Base-by-base conservation (phyloP, 2,329 filamentous ascomycete species). In the Aspergillus jensenii region DNA sequence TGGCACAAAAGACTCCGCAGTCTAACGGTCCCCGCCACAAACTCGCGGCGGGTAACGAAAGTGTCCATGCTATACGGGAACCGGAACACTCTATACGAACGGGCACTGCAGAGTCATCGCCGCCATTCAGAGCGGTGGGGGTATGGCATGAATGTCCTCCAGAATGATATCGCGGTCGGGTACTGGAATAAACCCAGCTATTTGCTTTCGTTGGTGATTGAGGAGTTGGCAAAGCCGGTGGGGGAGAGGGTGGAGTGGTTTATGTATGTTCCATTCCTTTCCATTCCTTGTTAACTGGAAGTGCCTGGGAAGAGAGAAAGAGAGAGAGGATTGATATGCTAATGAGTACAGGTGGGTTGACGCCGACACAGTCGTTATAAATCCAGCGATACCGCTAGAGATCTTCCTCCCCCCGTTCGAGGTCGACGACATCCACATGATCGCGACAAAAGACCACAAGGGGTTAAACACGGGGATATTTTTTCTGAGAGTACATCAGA, bases 101-200 rank as follows among this genome's bases (percentile, higher is more conserved):
- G 66, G n/a, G 74, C 73, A 6, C 59, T 78, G 23, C 60, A 66
- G 17, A 73, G 63, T n/a, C 74, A 78, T 53, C 50, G 66, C 46
- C 61, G 66, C 33, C 74, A 76, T 50, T 71, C 72, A 12, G 55
- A 66, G 40, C 55, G 66, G 44, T 71, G 73, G 62, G 71, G 71
- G 4, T 77, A 78, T 44, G 66, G 65, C n/a, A 71, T 72, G 64
- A 56, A 68, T 43, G 66, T 76, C 3, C 62, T 78, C 35, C 63
- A 71, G 31, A 62, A 70, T 31, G 61, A 67, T 17, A 67, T 76
- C 14, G 65, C 67, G 2, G 65, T 62, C 11, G 74, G 73, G 2
- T 73, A 67, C 50, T 71, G 72, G 67, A 75, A 74, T 58, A 75
- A 75, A 46, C 65, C 70, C 25, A 61, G 63, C 15, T 74, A 71